Evolutionary conservation across 768 basidiomycete genomes (phyloP), one percentile per base, ranked within the genome.

Genomic region (Leucocoprinus leucothites): DNA sequence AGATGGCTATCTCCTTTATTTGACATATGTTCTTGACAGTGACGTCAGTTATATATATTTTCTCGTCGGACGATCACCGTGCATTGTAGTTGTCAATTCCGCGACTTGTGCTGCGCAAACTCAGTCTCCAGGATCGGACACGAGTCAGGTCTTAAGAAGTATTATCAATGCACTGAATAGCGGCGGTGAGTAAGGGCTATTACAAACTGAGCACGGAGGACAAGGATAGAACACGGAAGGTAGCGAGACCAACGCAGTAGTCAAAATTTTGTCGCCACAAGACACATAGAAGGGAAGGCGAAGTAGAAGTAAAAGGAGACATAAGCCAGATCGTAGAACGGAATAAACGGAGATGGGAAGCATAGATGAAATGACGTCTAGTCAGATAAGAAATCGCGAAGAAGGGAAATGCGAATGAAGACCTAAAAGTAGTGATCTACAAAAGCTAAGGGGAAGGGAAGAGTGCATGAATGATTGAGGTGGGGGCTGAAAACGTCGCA

Each of bases 1-100:
- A 14, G 11, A 21, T 24, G 24, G 40, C 24, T 42, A 51, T 51
- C 50, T 51, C 50, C 40, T 42, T 18, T 18, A 50, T 41, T 51
- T 35, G 48, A 34, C 47, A 25, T 50, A 40, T 11, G 24, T 24
- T 38, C 35, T 31, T 50, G 9, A 22, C 48, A 21, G 35, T 50
- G 48, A 50, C 48, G 48, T 50, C 48, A 50, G 21, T 13, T 50
- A 3, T 5, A 19, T 19, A 7, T 16, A 26, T 36, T 38, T 25
- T 24, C 38, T 5, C 21, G 4, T 44, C 42, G 3, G 6, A 11
- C 42, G 42, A 44, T 31, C 31, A 31, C 31, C 6, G 31, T 31
- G 31, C 11, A 31, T 5, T 31, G 11, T 31, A 31, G 31, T 11
- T 5, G 6, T 31, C 31, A 31, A 31, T 5, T 11, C 5, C 6